Conservation (phyloP, 805 yeast species). For the Tetrapisispora nanseiensis region DNA sequence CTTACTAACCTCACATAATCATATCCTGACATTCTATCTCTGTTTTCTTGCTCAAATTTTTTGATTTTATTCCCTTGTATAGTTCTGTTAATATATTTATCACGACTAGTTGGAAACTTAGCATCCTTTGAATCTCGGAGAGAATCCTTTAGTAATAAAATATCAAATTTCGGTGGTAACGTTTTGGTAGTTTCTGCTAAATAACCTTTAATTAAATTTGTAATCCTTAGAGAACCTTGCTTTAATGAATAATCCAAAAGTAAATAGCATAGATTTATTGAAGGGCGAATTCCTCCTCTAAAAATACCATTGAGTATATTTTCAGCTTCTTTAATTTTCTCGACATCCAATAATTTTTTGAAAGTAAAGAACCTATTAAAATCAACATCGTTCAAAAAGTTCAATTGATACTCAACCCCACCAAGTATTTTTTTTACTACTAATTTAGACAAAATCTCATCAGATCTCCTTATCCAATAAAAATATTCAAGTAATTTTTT, state of each 20-base stretch:
- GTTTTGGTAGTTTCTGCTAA: slow-evolving; percentile 8
- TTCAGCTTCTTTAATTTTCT: slow-evolving; percentile 9
- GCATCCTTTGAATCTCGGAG: background rate
- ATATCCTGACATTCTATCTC: slow-evolving; percentile 12
- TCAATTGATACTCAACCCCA: slow-evolving; percentile 4
- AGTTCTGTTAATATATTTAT: background rate
- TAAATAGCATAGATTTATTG: slow-evolving; percentile 14
- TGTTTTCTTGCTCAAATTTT: slow-evolving; percentile 11
- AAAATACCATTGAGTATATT: slow-evolving; percentile 10
- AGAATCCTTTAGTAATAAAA: slow-evolving; percentile 17
- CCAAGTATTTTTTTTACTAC: slow-evolving; percentile 3
- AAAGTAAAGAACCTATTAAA: slow-evolving; percentile 7
- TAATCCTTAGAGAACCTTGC: slow-evolving; percentile 9
- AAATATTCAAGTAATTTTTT: slow-evolving; percentile 7
- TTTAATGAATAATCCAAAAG: slow-evolving; percentile 14
- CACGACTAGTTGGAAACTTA: too few species aligned
- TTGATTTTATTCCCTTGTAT: slow-evolving; percentile 4
- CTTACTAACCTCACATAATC: slow-evolving; percentile 18
- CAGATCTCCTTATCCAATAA: slow-evolving; percentile 8
- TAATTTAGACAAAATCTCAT: slow-evolving; percentile 3
- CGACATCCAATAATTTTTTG: slow-evolving; percentile 3
- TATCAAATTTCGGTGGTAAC: slow-evolving; percentile 18
- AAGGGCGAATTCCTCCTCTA: slow-evolving; percentile 18
- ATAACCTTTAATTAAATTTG: slow-evolving; percentile 13
- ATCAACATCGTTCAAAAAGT: slow-evolving; percentile 6